These are phyloP conservation scores for Helotiales sp. DNA, from an alignment of 2,329 filamentous ascomycete genomes.

Conservation along the genomic window DNA sequence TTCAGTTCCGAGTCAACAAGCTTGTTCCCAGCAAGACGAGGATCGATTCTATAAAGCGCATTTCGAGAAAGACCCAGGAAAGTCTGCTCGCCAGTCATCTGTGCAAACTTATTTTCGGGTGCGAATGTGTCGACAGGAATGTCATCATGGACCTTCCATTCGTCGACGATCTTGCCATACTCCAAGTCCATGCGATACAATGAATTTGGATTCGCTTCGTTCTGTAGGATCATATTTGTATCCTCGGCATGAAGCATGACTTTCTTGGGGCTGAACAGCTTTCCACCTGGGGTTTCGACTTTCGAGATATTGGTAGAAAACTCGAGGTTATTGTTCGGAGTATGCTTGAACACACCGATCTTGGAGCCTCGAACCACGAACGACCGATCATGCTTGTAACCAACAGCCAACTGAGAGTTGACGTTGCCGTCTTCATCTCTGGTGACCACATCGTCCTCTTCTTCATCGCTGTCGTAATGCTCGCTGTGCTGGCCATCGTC, in stretches of 20 bases:
- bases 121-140: slow-evolving; percentile 91
- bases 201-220: slow-evolving; percentile 73
- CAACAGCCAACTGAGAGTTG: slow-evolving; percentile 93
- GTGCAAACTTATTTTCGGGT: slow-evolving; percentile 95
- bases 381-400: slow-evolving; percentile 94
- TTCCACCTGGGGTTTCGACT: slow-evolving; percentile 84
- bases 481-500: slow-evolving; percentile 69
- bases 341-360: slow-evolving; percentile 99
- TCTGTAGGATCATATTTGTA: slow-evolving; percentile 37
- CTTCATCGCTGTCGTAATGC: slow-evolving; percentile 73
- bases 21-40: slow-evolving; percentile 85
- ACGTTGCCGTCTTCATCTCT: slow-evolving; percentile 74
- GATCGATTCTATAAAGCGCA: slow-evolving; percentile 90
- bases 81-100: slow-evolving; percentile 93
- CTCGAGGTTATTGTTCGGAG: slow-evolving; percentile 85
- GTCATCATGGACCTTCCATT: slow-evolving; percentile 98
- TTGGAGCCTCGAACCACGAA: slow-evolving; percentile 97
- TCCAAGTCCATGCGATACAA: slow-evolving; percentile 97
- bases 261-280: slow-evolving; percentile 85
- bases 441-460: slow-evolving; percentile 73
- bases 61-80: slow-evolving; percentile 94
- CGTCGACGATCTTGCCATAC: slow-evolving; percentile 95
- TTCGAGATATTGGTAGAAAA: slow-evolving; percentile 98
- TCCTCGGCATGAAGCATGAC: slow-evolving; percentile 39
- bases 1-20: slow-evolving; percentile 91